A percentile compares a stretch with the other conserved stretches of the same genome.
These are phyloP conservation scores for Aspergillus sparsus DNA, from an alignment of 495 filamentous ascomycete genomes.

Conservation along the genomic window DNA sequence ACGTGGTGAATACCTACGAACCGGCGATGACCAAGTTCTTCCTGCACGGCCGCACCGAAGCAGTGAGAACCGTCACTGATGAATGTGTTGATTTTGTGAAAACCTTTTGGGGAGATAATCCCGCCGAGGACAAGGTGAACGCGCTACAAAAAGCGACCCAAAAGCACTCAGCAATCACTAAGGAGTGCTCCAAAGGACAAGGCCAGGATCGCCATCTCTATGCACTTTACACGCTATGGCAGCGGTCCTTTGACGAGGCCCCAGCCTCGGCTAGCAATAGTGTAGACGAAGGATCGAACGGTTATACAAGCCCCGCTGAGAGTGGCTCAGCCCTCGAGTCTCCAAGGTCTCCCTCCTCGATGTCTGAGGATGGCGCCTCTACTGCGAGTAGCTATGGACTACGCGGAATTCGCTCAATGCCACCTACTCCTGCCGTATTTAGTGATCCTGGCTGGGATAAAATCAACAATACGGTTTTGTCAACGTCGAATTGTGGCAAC, in stretches of 20 bases:
- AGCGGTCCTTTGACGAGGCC: conserved; percentile 76
- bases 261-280: conserved; percentile 50
- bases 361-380: conserved; percentile 48
- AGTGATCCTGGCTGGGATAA: conserved; percentile 90
- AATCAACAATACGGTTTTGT: conserved; percentile 90
- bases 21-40: conserved; percentile 97
- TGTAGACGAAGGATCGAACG: conserved; percentile 61
- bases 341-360: conserved; percentile 52
- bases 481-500: conserved; percentile 98
- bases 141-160: conserved; percentile 79
- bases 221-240: conserved; percentile 94
- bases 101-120: conserved; percentile 93
- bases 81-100: conserved; percentile 84
- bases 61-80: conserved; percentile 79
- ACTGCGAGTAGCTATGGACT: conserved; percentile 36
- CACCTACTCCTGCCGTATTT: conserved; percentile 75
- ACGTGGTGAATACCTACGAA: conserved; percentile 93
- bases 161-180: conserved; percentile 77
- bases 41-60: conserved; percentile 92
- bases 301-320: conserved; percentile 55
- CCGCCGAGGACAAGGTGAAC: conserved; percentile 78
- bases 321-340: conserved; percentile 52
- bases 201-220: conserved; percentile 95
- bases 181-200: conserved; percentile 84
- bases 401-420: conserved; percentile 34